phyloP scores from a whole-genome alignment of 2,329 filamentous ascomycete species.

The Alternaria rosae region DNA sequence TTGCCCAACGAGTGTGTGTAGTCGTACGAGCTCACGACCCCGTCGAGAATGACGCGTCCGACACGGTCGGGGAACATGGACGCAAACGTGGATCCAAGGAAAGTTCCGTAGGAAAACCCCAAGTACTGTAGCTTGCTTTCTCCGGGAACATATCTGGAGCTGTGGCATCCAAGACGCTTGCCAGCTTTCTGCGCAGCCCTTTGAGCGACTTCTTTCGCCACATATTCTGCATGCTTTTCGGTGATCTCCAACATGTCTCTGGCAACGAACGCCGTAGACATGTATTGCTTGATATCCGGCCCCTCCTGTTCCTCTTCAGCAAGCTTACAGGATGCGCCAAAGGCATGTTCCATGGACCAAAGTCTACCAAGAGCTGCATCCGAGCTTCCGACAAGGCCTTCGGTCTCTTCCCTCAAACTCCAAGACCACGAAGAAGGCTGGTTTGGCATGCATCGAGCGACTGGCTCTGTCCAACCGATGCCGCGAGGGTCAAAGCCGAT shows the following conservation, averaged over 20 bases:
- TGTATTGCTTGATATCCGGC: slow-evolving; percentile 52
- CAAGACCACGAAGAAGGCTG: slow-evolving; percentile 44
- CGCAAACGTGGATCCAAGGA: slow-evolving; percentile 49
- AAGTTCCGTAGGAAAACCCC: slow-evolving; percentile 60
- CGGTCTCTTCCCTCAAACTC: slow-evolving; percentile 45
- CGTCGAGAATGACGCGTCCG: slow-evolving; percentile 52
- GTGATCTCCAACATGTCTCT: slow-evolving; percentile 60
- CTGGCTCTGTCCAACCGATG: slow-evolving; percentile 47
- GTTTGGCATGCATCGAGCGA: slow-evolving; percentile 46
- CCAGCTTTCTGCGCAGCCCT: background rate
- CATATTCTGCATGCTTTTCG: slow-evolving; percentile 53
- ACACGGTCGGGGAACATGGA: slow-evolving; percentile 51
- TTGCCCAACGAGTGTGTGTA: slow-evolving; percentile 49
- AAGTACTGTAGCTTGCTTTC: slow-evolving; percentile 51
- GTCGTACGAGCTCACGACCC: slow-evolving; percentile 52
- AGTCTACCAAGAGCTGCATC: slow-evolving; percentile 53
- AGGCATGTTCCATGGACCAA: slow-evolving; percentile 53
- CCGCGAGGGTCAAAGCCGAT: slow-evolving; percentile 57
- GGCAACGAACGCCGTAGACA: slow-evolving; percentile 57
- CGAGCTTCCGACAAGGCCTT: slow-evolving; percentile 52
- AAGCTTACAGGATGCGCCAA: slow-evolving; percentile 39
- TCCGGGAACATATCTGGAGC: slow-evolving; percentile 13
- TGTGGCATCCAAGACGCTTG: background rate
- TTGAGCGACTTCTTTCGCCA: slow-evolving; percentile 16
- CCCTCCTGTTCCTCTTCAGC: slow-evolving; percentile 34